These are phyloP conservation scores for Cyberlindnera misumaiensis DNA, from an alignment of 805 yeast species.

Conservation along the genomic window DNA sequence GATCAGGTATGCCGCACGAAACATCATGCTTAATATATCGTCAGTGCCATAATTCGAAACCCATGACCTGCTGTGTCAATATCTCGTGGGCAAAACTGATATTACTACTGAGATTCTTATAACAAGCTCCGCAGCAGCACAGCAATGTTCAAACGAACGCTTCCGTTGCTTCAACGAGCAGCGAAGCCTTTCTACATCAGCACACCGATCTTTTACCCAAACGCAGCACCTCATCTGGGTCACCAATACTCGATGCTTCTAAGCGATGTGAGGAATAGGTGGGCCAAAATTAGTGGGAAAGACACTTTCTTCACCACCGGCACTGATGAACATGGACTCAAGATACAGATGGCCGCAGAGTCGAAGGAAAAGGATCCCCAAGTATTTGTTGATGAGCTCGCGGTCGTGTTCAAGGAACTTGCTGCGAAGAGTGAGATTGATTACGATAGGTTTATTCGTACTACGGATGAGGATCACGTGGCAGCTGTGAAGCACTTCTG, in stretches of 20 bases:
- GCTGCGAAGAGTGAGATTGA: constrained; percentile 52
- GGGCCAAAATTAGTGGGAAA: constrained; percentile 46
- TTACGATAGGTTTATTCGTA: constrained; percentile 77
- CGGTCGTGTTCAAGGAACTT: constrained; percentile 54
- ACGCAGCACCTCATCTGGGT: constrained; percentile 92
- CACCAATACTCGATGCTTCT: constrained; percentile 84
- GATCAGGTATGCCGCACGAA: no score
- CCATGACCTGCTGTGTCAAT: no score
- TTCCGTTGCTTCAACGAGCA: constrained; percentile 5
- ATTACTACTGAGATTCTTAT: no score
- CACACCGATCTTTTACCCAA: constrained; percentile 93
- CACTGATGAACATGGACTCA: constrained; percentile 94
- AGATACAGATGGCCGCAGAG: constrained; percentile 82
- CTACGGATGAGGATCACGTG: constrained; percentile 80
- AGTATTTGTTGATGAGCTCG: constrained; percentile 63
- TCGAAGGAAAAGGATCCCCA: constrained; percentile 49
- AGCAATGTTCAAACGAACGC: constrained; percentile 6
- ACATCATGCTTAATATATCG: no score
- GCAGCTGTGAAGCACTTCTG: constrained; percentile 63
- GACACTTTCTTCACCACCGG: constrained; percentile 71
- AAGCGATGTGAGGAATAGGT: constrained; percentile 72
- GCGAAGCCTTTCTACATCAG: constrained; percentile 45
- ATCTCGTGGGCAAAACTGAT: no score
- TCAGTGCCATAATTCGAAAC: no score
- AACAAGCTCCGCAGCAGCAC: no score